Conservation (phyloP, 2,329 filamentous ascomycete species). For the Pseudogymnoascus pannorum region DNA sequence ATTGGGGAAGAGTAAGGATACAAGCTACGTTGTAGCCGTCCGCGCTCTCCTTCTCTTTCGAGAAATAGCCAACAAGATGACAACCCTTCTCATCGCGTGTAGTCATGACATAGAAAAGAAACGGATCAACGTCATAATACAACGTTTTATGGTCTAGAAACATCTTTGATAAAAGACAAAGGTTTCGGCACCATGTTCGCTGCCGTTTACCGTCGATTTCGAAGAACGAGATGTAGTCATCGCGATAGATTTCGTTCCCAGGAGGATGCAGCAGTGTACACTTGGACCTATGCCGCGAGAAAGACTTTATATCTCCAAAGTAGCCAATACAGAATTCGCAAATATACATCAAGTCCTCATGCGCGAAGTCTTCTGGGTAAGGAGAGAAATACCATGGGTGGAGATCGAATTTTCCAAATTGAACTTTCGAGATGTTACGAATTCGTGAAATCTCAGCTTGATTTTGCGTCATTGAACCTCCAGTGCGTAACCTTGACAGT, state of each 20-base stretch:
- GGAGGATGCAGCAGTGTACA: slow-evolving; percentile 88
- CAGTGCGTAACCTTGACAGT: slow-evolving; percentile 90
- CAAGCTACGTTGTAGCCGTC: slow-evolving; percentile 98
- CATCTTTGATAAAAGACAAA: slow-evolving; percentile 90
- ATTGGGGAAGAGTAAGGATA: slow-evolving; percentile 93
- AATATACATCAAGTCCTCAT: slow-evolving; percentile 86
- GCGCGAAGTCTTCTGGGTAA: slow-evolving; percentile 82
- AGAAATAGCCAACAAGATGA: slow-evolving; percentile 98
- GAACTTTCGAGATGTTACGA: slow-evolving; percentile 85
- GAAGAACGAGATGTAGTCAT: slow-evolving; percentile 90
- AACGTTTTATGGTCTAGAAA: slow-evolving; percentile 97
- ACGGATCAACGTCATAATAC: slow-evolving; percentile 99
- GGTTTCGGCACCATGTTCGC: slow-evolving; percentile 91
- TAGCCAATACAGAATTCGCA: slow-evolving; percentile 97
- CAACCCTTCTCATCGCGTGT: slow-evolving; percentile 81
- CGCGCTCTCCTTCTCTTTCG: slow-evolving; percentile 94
- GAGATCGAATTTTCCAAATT: slow-evolving; percentile 86
- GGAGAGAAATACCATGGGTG: slow-evolving; percentile 99
- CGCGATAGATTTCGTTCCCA: slow-evolving; percentile 96
- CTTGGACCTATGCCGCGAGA: slow-evolving; percentile 78
- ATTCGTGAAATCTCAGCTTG: slow-evolving; percentile 95
- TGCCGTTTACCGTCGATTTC: slow-evolving; percentile 94
- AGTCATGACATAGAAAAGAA: slow-evolving; percentile 98
- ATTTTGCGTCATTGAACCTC: slow-evolving; percentile 98
- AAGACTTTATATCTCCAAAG: slow-evolving; percentile 75